Conservation (phyloP, 345 rosid species). For the Citrus hindsii region DNA sequence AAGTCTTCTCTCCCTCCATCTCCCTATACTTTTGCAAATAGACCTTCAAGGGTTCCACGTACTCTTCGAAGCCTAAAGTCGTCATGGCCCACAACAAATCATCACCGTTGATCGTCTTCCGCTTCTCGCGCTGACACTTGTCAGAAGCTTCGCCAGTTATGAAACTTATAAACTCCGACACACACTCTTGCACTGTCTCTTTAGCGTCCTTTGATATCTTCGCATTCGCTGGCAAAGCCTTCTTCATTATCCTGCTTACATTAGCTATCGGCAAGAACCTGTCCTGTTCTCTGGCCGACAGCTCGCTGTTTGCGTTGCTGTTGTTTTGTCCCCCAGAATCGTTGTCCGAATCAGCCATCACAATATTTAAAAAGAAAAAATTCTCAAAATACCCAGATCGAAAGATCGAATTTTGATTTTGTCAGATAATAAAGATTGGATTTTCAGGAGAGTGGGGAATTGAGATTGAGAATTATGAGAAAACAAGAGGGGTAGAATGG, state of each 20-base stretch:
- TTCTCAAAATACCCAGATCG: background rate
- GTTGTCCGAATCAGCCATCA: conserved; percentile 74
- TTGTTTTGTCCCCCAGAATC: conserved; percentile 55
- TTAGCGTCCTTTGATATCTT: conserved; percentile 77
- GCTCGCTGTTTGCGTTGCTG: conserved; percentile 27
- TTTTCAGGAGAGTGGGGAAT: background rate
- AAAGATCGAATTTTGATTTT: background rate
- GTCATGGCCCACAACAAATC: conserved; percentile 84
- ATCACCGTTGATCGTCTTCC: conserved; percentile 77
- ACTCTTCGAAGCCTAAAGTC: conserved; percentile 70
- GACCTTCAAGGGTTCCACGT: conserved; percentile 62
- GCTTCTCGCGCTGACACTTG: conserved; percentile 69
- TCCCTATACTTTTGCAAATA: conserved; percentile 71
- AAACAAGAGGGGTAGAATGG: conserved; percentile 1
- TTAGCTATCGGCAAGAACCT: conserved; percentile 67
- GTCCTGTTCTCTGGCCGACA: conserved; percentile 58
- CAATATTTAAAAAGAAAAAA: background rate
- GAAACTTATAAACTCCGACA: conserved; percentile 74
- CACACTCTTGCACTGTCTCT: conserved; percentile 79
- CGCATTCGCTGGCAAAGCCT: conserved; percentile 68
- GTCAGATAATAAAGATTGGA: background rate
- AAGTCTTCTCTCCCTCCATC: conserved; percentile 59
- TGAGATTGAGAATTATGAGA: background rate
- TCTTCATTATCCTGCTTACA: conserved; percentile 79
- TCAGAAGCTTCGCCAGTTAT: conserved; percentile 75